phyloP scores from a whole-genome alignment of 495 filamentous ascomycete species.

The Trichocladium uniseriatum region DNA sequence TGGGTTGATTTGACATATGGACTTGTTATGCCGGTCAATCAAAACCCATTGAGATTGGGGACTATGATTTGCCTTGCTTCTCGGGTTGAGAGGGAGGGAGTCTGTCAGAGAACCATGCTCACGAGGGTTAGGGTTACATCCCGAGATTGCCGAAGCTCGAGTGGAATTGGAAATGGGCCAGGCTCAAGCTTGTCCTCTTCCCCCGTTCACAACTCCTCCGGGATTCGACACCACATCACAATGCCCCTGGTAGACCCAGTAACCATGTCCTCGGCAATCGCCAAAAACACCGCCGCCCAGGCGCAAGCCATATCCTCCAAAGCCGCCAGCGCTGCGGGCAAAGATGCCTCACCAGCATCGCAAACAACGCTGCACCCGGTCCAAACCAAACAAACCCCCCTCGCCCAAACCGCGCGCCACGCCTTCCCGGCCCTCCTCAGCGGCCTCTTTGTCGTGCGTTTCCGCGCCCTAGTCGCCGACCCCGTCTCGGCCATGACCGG shows the following conservation, averaged over 20 bases:
- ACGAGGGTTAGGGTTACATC: conserved; percentile 20
- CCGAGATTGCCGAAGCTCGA: conserved; percentile 2
- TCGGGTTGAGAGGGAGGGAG: too few relatives aligned
- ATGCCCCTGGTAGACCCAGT: conserved; percentile 30
- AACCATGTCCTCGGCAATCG: conserved; percentile 22
- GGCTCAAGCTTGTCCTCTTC: background rate
- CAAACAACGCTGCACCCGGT: conserved; percentile 27
- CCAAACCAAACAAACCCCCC: conserved; percentile 22
- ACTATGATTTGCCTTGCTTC: too few relatives aligned
- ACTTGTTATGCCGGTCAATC: too few relatives aligned
- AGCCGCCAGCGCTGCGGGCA: background rate
- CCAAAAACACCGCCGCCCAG: conserved; percentile 12
- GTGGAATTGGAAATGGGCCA: conserved; percentile 1
- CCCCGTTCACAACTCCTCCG: background rate
- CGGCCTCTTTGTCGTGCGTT: conserved; percentile 48
- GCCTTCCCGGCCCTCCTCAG: conserved; percentile 50
- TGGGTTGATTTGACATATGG: too few relatives aligned
- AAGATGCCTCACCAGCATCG: background rate
- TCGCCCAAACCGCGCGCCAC: conserved; percentile 25
- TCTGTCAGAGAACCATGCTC: too few relatives aligned
- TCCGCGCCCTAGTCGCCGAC: conserved; percentile 57
- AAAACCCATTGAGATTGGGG: too few relatives aligned
- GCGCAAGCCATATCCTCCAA: conserved; percentile 1
- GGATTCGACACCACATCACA: background rate
- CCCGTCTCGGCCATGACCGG: conserved; percentile 57